Evolutionary conservation across 2,329 filamentous ascomycete species (phyloP).

Genomic region (Aureobasidium sp.): DNA sequence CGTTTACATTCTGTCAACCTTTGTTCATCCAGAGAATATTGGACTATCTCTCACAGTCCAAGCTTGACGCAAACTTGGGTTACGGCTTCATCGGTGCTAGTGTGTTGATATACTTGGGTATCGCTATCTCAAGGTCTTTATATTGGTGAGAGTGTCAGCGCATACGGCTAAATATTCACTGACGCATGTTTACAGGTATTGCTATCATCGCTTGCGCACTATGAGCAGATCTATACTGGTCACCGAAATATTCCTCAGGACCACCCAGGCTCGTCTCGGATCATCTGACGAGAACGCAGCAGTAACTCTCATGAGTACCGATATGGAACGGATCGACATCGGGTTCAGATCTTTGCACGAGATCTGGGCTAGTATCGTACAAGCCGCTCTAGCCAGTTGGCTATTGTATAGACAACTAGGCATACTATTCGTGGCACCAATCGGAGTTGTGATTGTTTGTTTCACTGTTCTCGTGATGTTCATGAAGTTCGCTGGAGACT

Average conservation of each 20-base stretch:
- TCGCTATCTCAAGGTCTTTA: background rate
- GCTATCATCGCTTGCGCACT: background rate
- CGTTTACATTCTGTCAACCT: background rate
- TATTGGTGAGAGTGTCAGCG: background rate
- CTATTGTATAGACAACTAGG: conserved; percentile 8
- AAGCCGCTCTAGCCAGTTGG: conserved; percentile 9
- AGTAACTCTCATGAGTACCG: conserved; percentile 13
- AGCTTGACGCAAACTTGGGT: background rate
- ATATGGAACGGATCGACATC: conserved; percentile 8
- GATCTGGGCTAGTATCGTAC: conserved; percentile 5
- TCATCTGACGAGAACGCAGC: background rate
- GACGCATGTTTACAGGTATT: background rate
- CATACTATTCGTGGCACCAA: conserved; percentile 5
- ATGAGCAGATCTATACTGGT: background rate
- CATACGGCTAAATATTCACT: background rate
- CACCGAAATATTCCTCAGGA: conserved; percentile 9
- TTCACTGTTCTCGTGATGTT: background rate
- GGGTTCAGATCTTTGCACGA: conserved; percentile 10
- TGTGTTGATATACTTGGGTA: background rate
- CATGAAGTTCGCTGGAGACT: background rate
- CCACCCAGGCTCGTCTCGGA: background rate
- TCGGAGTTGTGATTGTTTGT: background rate
- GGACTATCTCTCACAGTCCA: background rate
- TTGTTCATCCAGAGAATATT: background rate
- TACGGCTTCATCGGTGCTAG: background rate